Evolutionary conservation across 129 eudicot genomes (phyloP).

Genomic region (Flaveria linearis): DNA sequence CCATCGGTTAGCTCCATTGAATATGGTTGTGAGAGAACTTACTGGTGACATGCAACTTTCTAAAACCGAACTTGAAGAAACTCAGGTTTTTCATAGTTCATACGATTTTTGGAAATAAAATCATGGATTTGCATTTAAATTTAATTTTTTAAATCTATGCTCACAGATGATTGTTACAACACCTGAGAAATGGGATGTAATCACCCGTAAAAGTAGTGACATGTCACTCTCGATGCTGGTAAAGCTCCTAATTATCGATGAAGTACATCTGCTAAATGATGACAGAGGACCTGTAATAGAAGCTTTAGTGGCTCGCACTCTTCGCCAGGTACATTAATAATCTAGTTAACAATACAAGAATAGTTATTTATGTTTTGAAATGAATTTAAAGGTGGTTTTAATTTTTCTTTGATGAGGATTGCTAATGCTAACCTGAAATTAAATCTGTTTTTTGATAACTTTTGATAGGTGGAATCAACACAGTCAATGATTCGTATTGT

Average conservation of each 20-base stretch:
- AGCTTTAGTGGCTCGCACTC: conserved; percentile 98
- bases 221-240: conserved; percentile 96
- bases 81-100: conserved; percentile 61
- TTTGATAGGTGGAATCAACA: conserved; percentile 86
- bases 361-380: background rate
- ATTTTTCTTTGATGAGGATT: conserved; percentile 1
- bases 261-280: conserved; percentile 96
- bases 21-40: conserved; percentile 89
- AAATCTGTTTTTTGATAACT: conserved; percentile 21
- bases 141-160: conserved; percentile 10
- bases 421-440: conserved; percentile 19
- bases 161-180: conserved; percentile 97
- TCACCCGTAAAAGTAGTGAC: conserved; percentile 98
- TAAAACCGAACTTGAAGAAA: conserved; percentile 87
- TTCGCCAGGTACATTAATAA: conserved; percentile 73
- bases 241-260: conserved; percentile 93
- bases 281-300: conserved; percentile 98
- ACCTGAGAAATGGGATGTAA: conserved; percentile 99
- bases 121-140: conserved; percentile 7
- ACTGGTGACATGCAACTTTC: conserved; percentile 99
- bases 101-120: conserved; percentile 20
- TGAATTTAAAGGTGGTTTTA: conserved; percentile 12
- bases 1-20: conserved; percentile 81
- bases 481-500: conserved; percentile 98
- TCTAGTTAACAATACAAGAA: conserved; percentile 13